Evolutionary conservation across 495 filamentous ascomycete species (phyloP), one percentile per base, ranked within the genome.

Genomic region (Neurospora sp.): DNA sequence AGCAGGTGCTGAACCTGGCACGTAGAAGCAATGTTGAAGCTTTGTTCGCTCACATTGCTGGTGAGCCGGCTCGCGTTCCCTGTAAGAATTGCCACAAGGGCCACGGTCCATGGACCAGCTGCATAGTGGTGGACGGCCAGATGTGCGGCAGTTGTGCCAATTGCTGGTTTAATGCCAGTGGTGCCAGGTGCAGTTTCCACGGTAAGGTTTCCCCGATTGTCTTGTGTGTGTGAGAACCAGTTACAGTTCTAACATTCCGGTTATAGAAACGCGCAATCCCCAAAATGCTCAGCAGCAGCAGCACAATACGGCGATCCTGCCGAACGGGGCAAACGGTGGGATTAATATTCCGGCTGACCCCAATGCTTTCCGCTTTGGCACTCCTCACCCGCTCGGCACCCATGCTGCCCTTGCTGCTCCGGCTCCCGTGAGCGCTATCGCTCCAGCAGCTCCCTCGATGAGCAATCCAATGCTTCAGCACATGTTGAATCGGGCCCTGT

Each of bases 31-130:
- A 87, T 41, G 85, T 87, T 12, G 85, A 87, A 71, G 85, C 85
- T 2, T 70, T 87, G 54, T 86, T 87, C 70, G 85, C 84, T 10
- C 85, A 87, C 72, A 85, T 87, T 38, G 81, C 84, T 1, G 85
- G 85, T 37, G 79, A 81, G 44, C 76, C 79, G 11, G 83, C 84
- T 0, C 81, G 83, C 0, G 77, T 82, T 4, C 84, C 82, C 9
- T 87, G 85, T 69, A 87, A 87, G 78, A 86, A 86, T 75, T 87
- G 85, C 75, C 84, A 85, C 76, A 87, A 87, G 73, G 85, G 85
- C 23, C 84, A 87, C 39, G 85, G 85, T 0, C 85, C 85, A 1
- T 87, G 85, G 85, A 83, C 78, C 1, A 81, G 76, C 18, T 87
- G 85, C 72, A 78, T 87, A 37, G 72, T 87, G 11, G 82, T 85